A percentile compares a stretch with the other conserved stretches of the same genome.
phyloP scores from a whole-genome alignment of 305 asterid genomes.

The Solanum hybrid region DNA sequence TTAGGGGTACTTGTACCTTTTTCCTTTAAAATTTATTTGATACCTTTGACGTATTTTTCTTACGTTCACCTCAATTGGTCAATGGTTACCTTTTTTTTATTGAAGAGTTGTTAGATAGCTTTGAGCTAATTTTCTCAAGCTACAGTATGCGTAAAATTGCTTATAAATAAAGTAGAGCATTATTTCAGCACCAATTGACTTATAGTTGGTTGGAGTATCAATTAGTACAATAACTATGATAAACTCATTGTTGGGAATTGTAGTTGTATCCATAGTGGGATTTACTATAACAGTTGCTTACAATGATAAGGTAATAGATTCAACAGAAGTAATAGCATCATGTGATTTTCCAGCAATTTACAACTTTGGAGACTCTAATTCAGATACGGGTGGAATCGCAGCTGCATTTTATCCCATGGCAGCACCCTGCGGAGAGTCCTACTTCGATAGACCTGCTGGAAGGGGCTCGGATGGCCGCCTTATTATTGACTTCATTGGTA shows the following conservation, averaged over 20 bases:
- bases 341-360: slow-evolving; percentile 47
- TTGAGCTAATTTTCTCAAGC: neutral
- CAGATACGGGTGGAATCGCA: slow-evolving; percentile 64
- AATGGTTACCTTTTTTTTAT: neutral
- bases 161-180: neutral
- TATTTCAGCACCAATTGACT: neutral
- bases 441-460: slow-evolving; percentile 49
- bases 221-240: neutral
- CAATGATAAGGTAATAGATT: neutral
- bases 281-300: neutral
- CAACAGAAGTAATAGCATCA: neutral
- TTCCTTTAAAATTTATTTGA: neutral
- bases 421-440: slow-evolving; percentile 50
- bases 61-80: neutral
- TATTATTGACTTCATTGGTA: slow-evolving; percentile 67
- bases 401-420: slow-evolving; percentile 44
- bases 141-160: neutral
- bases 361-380: slow-evolving; percentile 67
- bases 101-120: neutral
- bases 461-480: slow-evolving; percentile 77
- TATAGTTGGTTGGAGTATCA: neutral
- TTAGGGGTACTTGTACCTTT: too few relatives aligned
- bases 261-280: neutral
- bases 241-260: neutral
- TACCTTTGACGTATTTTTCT: neutral